Base-by-base conservation (phyloP, 2,329 filamentous ascomycete species). In the Incumbomyces delicatus region DNA sequence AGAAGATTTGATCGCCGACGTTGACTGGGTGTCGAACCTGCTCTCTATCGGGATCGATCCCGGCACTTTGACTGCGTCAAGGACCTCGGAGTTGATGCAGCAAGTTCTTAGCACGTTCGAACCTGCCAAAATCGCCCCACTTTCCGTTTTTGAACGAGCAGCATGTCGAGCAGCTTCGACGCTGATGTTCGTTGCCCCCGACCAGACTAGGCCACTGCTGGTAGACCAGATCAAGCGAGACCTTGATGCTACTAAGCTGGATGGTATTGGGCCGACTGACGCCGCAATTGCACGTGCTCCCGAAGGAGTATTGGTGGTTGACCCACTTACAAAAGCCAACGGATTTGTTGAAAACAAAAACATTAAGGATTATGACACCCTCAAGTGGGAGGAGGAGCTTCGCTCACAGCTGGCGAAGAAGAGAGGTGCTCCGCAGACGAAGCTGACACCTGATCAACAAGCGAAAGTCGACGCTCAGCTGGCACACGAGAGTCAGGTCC, bases 321-420 rank as follows among this genome's bases (percentile, higher is more conserved):
- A 98, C 65, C 86, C 96, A 0, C 74, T 98, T 5, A 86, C 84
- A 30, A 89, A 87, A 61, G 94, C 94, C 62, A 71, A 80, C 1
- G 78, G 80, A 49, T 78, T 78, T 50, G 69, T 83, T 2, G 80
- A 87, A 2, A 83, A 88, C 66, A 96, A 95, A 68, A 95, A 87
- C 58, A 83, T 80, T 41, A 95, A 94, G 63, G 92, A 96, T 62
- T 95, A 95, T 58, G 87, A 98, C 57, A 94, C 87, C 1, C 67
- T 95, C 34, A 95, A 95, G 65, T 98, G 94, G 92, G 92, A 98
- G 65, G 85, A 90, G 62, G 92, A 98, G 53, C 74, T 98, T 6
- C 77, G 89, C 48, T 76, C 80, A 33, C 87, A 95, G 58, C 68
- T 98, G 34, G 88, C 89, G n/a, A 76, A 86, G 61, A 98, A 96